These are phyloP conservation scores for Trichoderma lentiforme DNA, from an alignment of 2,329 filamentous ascomycete species.

Conservation along the genomic window DNA sequence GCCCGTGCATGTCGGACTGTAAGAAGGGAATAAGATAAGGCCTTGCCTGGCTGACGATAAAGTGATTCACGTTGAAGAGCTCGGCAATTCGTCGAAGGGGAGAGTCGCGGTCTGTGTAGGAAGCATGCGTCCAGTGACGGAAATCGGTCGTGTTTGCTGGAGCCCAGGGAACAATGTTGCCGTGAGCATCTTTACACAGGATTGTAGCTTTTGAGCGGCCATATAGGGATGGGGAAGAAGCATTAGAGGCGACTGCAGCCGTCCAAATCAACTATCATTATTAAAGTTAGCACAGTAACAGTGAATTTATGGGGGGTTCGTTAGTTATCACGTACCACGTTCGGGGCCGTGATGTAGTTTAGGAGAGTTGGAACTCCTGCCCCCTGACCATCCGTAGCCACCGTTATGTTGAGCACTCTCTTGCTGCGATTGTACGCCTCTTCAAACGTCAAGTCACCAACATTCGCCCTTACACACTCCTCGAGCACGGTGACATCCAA, in stretches of 20 bases:
- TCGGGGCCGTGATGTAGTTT: constrained; percentile 89
- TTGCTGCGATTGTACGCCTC: constrained; percentile 87
- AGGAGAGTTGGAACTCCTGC: constrained; percentile 78
- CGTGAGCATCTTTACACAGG: constrained; percentile 73
- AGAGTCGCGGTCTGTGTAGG: constrained; percentile 62
- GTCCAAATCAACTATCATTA: constrained; percentile 68
- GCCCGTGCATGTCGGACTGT: constrained; percentile 74
- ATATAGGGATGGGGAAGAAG: constrained; percentile 62
- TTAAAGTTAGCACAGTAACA: constrained; percentile 17
- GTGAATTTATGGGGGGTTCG: not conserved
- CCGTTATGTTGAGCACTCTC: constrained; percentile 85
- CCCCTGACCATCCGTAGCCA: constrained; percentile 69
- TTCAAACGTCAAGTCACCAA: constrained; percentile 88
- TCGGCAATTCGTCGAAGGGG: constrained; percentile 70
- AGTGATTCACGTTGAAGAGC: constrained; percentile 92
- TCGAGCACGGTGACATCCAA: constrained; percentile 79
- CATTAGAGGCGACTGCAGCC: constrained; percentile 73
- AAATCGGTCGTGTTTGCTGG: constrained; percentile 60
- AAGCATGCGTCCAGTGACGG: constrained; percentile 64
- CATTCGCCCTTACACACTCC: constrained; percentile 77
- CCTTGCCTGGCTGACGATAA: constrained; percentile 87
- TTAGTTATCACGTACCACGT: constrained; percentile 65
- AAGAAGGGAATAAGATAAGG: constrained; percentile 87
- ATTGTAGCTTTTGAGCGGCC: constrained; percentile 61
- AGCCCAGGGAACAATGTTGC: constrained; percentile 71